Base-by-base conservation (phyloP, 176 grass and related monocot genomes). In the Otatea glauca region DNA sequence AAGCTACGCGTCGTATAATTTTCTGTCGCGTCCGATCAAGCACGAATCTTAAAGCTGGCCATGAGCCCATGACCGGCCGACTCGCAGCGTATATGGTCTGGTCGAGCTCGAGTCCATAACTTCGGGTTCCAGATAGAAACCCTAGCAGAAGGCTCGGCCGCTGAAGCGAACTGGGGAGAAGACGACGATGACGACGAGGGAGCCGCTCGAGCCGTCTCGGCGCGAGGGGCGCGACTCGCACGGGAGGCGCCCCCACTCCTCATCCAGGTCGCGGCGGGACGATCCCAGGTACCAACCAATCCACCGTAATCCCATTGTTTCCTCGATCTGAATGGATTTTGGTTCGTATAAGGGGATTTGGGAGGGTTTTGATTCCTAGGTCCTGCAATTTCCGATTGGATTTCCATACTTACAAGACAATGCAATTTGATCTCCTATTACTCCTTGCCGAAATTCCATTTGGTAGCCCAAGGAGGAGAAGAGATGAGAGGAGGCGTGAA, bases 391-490 rank as follows among this genome's bases (percentile, higher is more conserved):
- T 48, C 16, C 1, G 2, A 12, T 68, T 29, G 37, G 43, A 4
- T 37, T 14, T 0, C 24, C 10, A 9, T 59, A 9, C 44, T 41
- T 5, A 16, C 14, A 9, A 16, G 18, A 18, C 49, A 41, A 68
- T 41, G 45, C 59, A 20, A 49, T 67, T 72, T 66, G 38, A 0
- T 9, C 3, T 27, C 15, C 53, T 76, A 6, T 18, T 77, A 49
- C 70, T 55, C 78, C 60, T 85, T 81, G 45, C 14, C 5, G 5
- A 56, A 23, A 59, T 78, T 44, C 51, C 2, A 3, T 70, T 45
- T 89, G 42, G 76, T 85, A 90, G 90, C 74, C 84, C 87, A 49
- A 92, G 84, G 79, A 90, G 81, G 56, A 63, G 73, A 39, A 76
- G 89, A 45, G 88, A 87, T 34, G 90, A 88, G 48, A 82, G 78